Evolutionary conservation across 78 protist species (phyloP), one percentile per base, ranked within the genome.

Genomic region (Dictyostelium intermedium): DNA sequence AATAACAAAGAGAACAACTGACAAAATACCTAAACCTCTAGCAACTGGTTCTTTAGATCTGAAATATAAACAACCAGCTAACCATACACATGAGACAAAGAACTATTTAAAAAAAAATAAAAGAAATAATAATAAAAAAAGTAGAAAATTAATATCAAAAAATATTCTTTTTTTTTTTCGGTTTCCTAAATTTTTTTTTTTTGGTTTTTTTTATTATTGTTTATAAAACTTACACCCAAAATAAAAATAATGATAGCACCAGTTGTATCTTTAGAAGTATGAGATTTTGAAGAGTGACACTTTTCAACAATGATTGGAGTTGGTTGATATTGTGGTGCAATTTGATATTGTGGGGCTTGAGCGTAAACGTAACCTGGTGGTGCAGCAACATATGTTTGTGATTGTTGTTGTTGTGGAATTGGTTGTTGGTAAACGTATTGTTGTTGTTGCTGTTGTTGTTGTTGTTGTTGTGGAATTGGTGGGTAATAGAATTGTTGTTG

Each of bases 61-160:
- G 56, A 77, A 77, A n/a, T 77, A 77, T 16, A 37, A 18, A 43
- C 82, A 77, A 77, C 82, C 82, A 23, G 82, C 82, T 43, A 77
- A 77, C 82, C 82, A 77, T 16, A 77, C 32, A 41, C 82, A 77
- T n/a, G 63, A 41, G 10, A 77, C 37, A 43, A 77, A 77, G 82
- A 77, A 77, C 79, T 72, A 32, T 13, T 25, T 30, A 11, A n/a
- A 3, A 70, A 27, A 66, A 66, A 66, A 56, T 39, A 53, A 53
- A 7, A n/a, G n/a, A n/a, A n/a, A n/a, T n/a, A n/a, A n/a, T n/a
- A n/a, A n/a, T n/a, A n/a, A n/a, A 53, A 53, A 53, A 16, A 53
- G 63, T 53, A 30, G n/a, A 70, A 30, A 32, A 30, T 70, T 70
- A 70, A 14, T 30, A 32, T 25, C 39, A 1, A 30, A 70, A 69